A percentile compares a stretch with the other conserved stretches of the same genome.
Evolutionary conservation across 805 yeast genomes (phyloP).

Genomic region (Spathaspora sp.): DNA sequence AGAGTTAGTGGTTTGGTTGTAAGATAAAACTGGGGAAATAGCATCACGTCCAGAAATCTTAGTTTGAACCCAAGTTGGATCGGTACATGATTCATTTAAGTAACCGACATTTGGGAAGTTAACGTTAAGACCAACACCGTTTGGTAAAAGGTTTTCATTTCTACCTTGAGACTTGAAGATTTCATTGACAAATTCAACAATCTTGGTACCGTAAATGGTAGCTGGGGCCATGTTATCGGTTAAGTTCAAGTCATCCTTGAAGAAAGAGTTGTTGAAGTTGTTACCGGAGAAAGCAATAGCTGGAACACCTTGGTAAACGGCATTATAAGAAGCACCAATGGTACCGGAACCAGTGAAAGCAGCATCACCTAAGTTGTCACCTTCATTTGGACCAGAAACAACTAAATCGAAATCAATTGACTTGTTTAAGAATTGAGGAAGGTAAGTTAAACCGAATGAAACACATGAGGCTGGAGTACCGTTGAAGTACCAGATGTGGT

Average conservation of each 20-base stretch:
- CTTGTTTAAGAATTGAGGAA: constrained; percentile 44
- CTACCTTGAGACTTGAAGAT: constrained; percentile 37
- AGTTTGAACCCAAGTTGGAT: constrained; percentile 41
- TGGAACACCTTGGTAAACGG: constrained; percentile 46
- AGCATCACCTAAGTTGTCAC: constrained; percentile 43
- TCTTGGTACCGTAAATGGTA: constrained; percentile 42
- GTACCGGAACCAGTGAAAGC: constrained; percentile 46
- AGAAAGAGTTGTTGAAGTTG: constrained; percentile 46
- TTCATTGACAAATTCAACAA: constrained; percentile 36
- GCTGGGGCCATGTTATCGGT: constrained; percentile 38
- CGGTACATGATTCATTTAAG: constrained; percentile 36
- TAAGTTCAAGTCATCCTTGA: constrained; percentile 38
- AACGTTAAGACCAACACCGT: constrained; percentile 44
- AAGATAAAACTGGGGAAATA: constrained; percentile 25
- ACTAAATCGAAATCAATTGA: constrained; percentile 41
- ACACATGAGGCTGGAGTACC: constrained; percentile 55
- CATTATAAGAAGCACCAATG: constrained; percentile 46
- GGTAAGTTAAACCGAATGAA: constrained; percentile 44
- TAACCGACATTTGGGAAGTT: constrained; percentile 46
- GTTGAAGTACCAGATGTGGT: constrained; percentile 51
- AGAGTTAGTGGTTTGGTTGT: constrained; percentile 38
- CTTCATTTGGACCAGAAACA: constrained; percentile 54
- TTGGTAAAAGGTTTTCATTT: constrained; percentile 36
- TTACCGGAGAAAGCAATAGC: constrained; percentile 53
- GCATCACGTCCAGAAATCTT: constrained; percentile 44